Conservation (phyloP, 1,284 basidiomycete genomes). For the Anthracocystis panici-leucophaei region DNA sequence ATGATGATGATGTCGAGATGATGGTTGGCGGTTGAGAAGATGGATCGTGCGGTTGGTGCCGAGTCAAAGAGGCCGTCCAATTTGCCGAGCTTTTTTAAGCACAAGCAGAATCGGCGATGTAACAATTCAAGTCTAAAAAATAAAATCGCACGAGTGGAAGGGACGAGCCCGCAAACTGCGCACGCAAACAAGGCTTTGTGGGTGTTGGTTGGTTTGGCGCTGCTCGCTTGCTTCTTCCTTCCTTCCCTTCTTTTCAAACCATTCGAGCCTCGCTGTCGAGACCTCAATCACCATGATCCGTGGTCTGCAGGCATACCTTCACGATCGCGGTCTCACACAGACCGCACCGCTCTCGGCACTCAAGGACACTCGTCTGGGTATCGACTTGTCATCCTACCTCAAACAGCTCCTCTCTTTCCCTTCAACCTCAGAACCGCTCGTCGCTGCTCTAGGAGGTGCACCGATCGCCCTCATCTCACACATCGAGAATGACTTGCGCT, state of each 20-base stretch:
- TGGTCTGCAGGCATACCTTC: conserved; percentile 70
- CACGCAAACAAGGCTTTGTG: conserved; percentile 2
- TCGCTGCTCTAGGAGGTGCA: conserved; percentile 92
- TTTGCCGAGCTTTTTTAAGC: conserved; percentile 8
- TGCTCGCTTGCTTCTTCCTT: neutral
- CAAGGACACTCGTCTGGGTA: conserved; percentile 92
- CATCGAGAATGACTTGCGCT: conserved; percentile 90
- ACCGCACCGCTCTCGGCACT: conserved; percentile 84
- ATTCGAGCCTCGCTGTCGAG: neutral
- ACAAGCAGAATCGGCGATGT: neutral
- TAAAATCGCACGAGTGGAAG: conserved; percentile 12
- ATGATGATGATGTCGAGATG: neutral
- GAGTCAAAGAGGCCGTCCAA: conserved; percentile 16
- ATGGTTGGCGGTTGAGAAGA: neutral
- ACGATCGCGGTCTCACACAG: conserved; percentile 87
- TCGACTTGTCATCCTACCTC: conserved; percentile 94
- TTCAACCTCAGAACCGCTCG: conserved; percentile 83
- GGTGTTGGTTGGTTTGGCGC: conserved; percentile 1
- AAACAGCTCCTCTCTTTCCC: conserved; percentile 81
- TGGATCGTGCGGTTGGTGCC: conserved; percentile 14
- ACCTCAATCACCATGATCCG: conserved; percentile 39
- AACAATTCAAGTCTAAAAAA: neutral
- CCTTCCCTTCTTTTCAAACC: conserved; percentile 1
- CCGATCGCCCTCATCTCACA: conserved; percentile 77
- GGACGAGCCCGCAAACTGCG: neutral